These are phyloP conservation scores for Sophora flavescens DNA, from an alignment of 306 rosid genomes.

Conservation along the genomic window DNA sequence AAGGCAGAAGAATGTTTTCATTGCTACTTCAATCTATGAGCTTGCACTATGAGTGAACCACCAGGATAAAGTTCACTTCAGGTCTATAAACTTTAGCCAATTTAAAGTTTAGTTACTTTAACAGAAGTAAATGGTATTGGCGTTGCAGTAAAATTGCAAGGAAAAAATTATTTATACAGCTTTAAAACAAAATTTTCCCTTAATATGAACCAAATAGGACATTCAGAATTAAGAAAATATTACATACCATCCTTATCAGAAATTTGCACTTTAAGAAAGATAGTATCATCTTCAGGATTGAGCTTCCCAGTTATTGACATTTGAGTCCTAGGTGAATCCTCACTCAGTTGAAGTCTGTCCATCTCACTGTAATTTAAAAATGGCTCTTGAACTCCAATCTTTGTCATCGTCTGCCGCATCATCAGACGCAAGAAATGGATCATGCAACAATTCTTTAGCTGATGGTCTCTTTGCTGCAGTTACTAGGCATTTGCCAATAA, in stretches of 20 bases:
- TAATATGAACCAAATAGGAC: constrained; percentile 4
- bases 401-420: constrained; percentile 47
- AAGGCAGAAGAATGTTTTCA: constrained; percentile 28
- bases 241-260: constrained; percentile 71
- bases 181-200: constrained; percentile 1
- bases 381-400: constrained; percentile 61
- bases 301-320: constrained; percentile 94
- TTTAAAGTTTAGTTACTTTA: not conserved
- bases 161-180: not conserved
- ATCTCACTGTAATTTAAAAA: constrained; percentile 72
- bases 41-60: constrained; percentile 14
- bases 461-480: constrained; percentile 69
- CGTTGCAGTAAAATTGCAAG: not conserved
- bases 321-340: constrained; percentile 54
- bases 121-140: not conserved
- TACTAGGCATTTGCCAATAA: constrained; percentile 75
- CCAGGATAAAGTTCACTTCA: not conserved
- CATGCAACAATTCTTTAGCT: constrained; percentile 74
- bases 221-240: constrained; percentile 10
- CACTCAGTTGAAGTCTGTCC: constrained; percentile 58
- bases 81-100: not conserved
- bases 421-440: constrained; percentile 68
- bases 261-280: constrained; percentile 83
- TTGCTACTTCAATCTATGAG: constrained; percentile 27
- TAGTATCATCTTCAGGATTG: constrained; percentile 73